These are phyloP conservation scores for Kwoniella sp. DNA, from an alignment of 768 basidiomycete genomes.

Conservation along the genomic window DNA sequence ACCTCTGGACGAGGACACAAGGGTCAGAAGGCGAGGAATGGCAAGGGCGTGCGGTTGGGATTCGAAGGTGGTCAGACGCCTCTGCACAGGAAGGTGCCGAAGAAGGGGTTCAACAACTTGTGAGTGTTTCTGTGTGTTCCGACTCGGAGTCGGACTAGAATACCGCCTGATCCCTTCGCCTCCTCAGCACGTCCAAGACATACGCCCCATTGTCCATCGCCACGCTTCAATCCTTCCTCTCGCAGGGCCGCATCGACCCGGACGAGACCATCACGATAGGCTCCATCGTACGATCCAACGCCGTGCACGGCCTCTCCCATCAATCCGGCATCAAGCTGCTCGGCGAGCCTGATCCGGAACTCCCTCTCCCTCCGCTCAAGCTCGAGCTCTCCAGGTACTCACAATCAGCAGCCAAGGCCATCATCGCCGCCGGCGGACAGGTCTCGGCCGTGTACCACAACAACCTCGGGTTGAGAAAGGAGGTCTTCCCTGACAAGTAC, in stretches of 20 bases:
- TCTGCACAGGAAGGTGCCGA: constrained; percentile 82
- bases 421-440: constrained; percentile 75
- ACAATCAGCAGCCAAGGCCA: constrained; percentile 74
- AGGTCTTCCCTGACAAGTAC: constrained; percentile 49
- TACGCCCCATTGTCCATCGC: constrained; percentile 83
- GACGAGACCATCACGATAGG: constrained; percentile 81
- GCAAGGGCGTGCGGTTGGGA: constrained; percentile 72
- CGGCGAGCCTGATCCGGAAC: constrained; percentile 54
- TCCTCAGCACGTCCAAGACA: constrained; percentile 62
- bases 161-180: background rate
- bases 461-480: constrained; percentile 66
- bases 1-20: constrained; percentile 93
- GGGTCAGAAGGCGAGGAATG: constrained; percentile 89
- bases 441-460: constrained; percentile 92
- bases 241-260: constrained; percentile 72
- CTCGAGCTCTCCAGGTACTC: constrained; percentile 81
- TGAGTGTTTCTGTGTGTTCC: constrained; percentile 57
- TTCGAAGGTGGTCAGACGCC: constrained; percentile 99
- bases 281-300: constrained; percentile 77
- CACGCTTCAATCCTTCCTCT: constrained; percentile 84
- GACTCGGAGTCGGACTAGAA: background rate
- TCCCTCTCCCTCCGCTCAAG: constrained; percentile 59
- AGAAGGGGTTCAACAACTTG: constrained; percentile 90
- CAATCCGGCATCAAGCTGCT: constrained; percentile 80
- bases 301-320: constrained; percentile 75